These are phyloP conservation scores for Boletus fagicola DNA, from an alignment of 768 basidiomycete species.

Conservation along the genomic window DNA sequence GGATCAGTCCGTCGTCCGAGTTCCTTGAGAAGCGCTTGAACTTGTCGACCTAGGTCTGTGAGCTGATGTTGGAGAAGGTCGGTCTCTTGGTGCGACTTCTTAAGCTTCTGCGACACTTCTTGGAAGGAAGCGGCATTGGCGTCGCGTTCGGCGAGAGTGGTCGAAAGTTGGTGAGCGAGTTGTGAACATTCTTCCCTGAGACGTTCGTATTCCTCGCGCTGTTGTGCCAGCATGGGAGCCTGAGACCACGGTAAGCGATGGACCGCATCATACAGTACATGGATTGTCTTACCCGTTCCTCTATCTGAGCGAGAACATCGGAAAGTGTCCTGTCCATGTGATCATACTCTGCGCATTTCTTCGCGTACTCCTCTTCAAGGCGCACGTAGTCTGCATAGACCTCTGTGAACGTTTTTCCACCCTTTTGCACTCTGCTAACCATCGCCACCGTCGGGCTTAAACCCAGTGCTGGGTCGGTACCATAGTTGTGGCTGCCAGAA, in stretches of 20 bases:
- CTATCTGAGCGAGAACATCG: slow-evolving; percentile 82
- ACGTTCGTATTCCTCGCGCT: slow-evolving; percentile 85
- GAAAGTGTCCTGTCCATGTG: slow-evolving; percentile 81
- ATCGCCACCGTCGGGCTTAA: slow-evolving; percentile 88
- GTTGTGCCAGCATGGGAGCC: slow-evolving; percentile 90
- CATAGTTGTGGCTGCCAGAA: slow-evolving; percentile 39
- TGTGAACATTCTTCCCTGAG: slow-evolving; percentile 76
- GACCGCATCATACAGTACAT: background rate
- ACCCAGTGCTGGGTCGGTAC: slow-evolving; percentile 58
- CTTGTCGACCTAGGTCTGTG: slow-evolving; percentile 79
- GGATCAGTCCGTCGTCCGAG: slow-evolving; percentile 83
- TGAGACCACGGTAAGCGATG: slow-evolving; percentile 30
- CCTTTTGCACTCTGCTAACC: slow-evolving; percentile 76
- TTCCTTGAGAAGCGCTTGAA: slow-evolving; percentile 76
- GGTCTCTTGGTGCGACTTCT: slow-evolving; percentile 58
- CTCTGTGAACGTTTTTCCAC: slow-evolving; percentile 89
- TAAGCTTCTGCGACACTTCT: slow-evolving; percentile 62
- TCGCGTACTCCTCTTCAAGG: slow-evolving; percentile 77
- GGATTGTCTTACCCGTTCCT: slow-evolving; percentile 65
- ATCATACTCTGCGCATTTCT: slow-evolving; percentile 78
- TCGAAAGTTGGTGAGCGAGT: slow-evolving; percentile 75
- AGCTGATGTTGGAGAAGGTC: slow-evolving; percentile 73
- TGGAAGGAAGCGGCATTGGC: slow-evolving; percentile 50
- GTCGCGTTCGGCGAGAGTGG: slow-evolving; percentile 76
- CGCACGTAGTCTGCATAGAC: slow-evolving; percentile 89